A percentile compares a stretch with the other conserved stretches of the same genome.
Conservation (phyloP, 805 yeast genomes). For the Lachancea sp. region DNA sequence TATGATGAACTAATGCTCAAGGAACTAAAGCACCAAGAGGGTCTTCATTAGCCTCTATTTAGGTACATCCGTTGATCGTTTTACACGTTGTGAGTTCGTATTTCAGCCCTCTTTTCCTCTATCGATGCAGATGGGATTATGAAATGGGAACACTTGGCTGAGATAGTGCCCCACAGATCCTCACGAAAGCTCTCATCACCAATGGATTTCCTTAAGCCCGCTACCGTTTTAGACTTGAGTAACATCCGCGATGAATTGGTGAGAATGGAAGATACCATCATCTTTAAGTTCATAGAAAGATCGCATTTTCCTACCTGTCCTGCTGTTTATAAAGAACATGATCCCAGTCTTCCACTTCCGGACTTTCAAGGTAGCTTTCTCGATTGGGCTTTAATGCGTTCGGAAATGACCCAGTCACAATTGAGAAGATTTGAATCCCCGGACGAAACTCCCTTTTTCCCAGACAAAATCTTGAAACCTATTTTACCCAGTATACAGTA, state of each 20-base stretch:
- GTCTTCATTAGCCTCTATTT: too few relatives aligned
- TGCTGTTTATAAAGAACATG: constrained; percentile 59
- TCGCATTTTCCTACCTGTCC: constrained; percentile 78
- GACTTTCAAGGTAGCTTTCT: constrained; percentile 73
- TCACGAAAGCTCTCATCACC: too few relatives aligned
- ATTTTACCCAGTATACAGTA: constrained; percentile 73
- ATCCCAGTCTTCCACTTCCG: constrained; percentile 46
- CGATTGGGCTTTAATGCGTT: constrained; percentile 76
- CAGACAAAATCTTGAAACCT: constrained; percentile 55
- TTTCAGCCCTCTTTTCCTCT: too few relatives aligned
- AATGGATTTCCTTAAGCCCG: constrained; percentile 84
- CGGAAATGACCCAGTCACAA: constrained; percentile 71
- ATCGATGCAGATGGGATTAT: too few relatives aligned
- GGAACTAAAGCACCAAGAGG: too few relatives aligned
- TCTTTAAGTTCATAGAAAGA: constrained; percentile 87
- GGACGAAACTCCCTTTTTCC: constrained; percentile 88
- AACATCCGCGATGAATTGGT: constrained; percentile 82
- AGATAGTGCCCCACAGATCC: too few relatives aligned
- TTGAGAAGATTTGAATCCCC: constrained; percentile 90
- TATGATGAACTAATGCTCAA: background rate
- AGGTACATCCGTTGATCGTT: too few relatives aligned
- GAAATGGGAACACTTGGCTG: too few relatives aligned
- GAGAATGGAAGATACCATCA: constrained; percentile 94
- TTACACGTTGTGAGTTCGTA: too few relatives aligned
- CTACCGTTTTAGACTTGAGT: constrained; percentile 67